Base-by-base conservation (phyloP, 371 early-diverging fungal species). In the Thermomucor indicae-seudaticae region DNA sequence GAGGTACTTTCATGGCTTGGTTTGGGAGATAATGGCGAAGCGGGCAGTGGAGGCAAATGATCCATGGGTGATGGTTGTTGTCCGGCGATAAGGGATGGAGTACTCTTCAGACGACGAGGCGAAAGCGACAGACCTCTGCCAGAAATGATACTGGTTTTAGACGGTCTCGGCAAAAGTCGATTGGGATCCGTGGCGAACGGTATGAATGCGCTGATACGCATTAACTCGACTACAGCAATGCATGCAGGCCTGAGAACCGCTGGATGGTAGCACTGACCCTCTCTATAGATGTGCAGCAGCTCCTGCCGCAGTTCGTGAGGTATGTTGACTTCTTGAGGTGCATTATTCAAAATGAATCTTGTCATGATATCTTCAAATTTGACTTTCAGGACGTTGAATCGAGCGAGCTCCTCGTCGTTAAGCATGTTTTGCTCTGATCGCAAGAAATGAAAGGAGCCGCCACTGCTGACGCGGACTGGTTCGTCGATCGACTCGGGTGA, bases 291-390 rank as follows among this genome's bases (percentile, higher is more conserved):
- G 6, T 65, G 37, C 19, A 72, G 46, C 23, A 72, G 41, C 3
- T 57, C 46, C 29, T 65, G 57, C 5, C 68, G 48, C 25, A 67
- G 43, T 43, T 72, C 72, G 32, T 56, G 63, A 1, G 63, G 72
- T 30, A 72, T 67, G 23, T 72, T 72, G 43, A 72, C 65, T 48
- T 72, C 72, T 50, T 65, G 68, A 5, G 60, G 51, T 16, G 72
- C 60, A 41, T 72, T 61, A 38, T 51, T 55, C 8, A 63, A 39
- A 11, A 72, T 58, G 29, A 60, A 67, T 0, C 49, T 49, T 29
- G 56, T 43, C 1, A 72, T 32, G 1, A 72, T 72, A 25, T 43
- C 42, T 14, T 67, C 50, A 34, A 72, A 72, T 35, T 61, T 58
- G 19, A 52, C 43, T 25, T 56, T 56, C 16, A 72, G 39, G 0